phyloP scores from a whole-genome alignment of 2,329 filamentous ascomycete genomes.

The Pseudopithomyces maydicus region DNA sequence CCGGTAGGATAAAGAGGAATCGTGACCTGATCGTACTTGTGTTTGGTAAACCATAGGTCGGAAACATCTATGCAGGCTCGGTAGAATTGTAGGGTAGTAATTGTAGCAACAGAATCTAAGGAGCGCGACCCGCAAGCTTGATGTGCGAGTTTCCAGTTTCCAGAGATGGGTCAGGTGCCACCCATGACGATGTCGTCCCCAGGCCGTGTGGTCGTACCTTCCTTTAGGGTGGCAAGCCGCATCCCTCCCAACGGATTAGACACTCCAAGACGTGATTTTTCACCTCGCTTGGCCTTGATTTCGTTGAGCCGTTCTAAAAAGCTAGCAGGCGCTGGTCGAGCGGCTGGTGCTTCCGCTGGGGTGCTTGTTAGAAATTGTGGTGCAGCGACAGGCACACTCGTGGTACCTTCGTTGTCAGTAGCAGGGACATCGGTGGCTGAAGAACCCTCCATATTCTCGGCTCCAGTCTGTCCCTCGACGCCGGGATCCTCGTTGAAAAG shows the following conservation, averaged over 20 bases:
- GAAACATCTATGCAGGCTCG: neutral
- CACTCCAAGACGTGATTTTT: constrained; percentile 30
- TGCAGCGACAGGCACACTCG: neutral
- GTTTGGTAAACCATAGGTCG: neutral
- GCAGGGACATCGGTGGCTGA: neutral
- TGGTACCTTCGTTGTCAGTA: constrained; percentile 8
- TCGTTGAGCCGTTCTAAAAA: constrained; percentile 49
- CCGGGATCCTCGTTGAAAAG: constrained; percentile 15
- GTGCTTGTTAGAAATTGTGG: neutral
- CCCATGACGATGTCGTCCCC: constrained; percentile 16
- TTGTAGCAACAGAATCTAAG: no score
- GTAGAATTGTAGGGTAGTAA: neutral
- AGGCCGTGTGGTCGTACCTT: neutral
- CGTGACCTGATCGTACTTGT: no score
- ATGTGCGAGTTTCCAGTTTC: neutral
- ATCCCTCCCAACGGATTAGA: constrained; percentile 18
- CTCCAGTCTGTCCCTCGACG: constrained; percentile 5
- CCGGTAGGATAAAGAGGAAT: neutral
- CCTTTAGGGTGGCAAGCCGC: constrained; percentile 18
- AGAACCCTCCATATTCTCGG: constrained; percentile 6
- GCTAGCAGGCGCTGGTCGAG: constrained; percentile 31
- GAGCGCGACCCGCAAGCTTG: no score
- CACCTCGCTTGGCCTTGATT: constrained; percentile 49
- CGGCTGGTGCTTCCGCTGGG: neutral
- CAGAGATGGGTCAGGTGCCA: constrained; percentile 11